Base-by-base conservation (phyloP, 1,139 yeast species). In the Saccharomyces hybrid region DNA sequence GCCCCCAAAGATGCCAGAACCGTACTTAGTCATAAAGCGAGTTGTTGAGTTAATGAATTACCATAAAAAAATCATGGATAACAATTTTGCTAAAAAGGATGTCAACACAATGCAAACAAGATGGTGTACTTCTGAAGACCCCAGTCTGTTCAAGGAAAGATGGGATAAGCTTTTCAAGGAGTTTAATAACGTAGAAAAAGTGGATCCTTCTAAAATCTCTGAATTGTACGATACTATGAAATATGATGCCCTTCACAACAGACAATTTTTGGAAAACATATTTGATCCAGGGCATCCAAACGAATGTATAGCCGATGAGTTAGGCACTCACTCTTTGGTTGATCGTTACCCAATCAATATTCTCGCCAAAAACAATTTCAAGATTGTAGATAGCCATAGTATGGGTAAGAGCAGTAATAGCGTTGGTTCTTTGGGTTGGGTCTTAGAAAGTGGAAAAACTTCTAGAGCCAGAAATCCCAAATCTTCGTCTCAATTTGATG, bases 1-100 rank as follows among this genome's bases (percentile, higher is more conserved):
- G 99, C 99, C 99, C 1, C 89, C 95, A 14, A 89, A 90, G 66
- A 90, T 93, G 87, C 99, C 99, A 0, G 95, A 93, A 67, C 99
- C 99, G 0, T 91, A 89, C 70, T 82, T 85, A 51, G 99, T 95
- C 9, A 86, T 95, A 63, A 87, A 88, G 65, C 77, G 97, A 58
- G 99, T 95, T 31, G 96, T 95, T 51, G 96, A 90, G 65, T 77
- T 95, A 64, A 93, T 95, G 99, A 89, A 85, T 69, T 91, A 87
- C 70, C 98, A 93, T 67, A 84, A 84, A 53, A 81, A 80, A 62
- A 83, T 95, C 50, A 84, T 95, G 93, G 85, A 85, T 53, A 81
- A 85, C 71, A 93, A 93, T 67, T 91, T 85, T 63, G 79, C 77
- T 48, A 76, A 81, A 54, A 81, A 82, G 59, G 83, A 88, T 62